These are phyloP conservation scores for Rosa hybrid DNA, from an alignment of 331 rosid species.

Conservation along the genomic window DNA sequence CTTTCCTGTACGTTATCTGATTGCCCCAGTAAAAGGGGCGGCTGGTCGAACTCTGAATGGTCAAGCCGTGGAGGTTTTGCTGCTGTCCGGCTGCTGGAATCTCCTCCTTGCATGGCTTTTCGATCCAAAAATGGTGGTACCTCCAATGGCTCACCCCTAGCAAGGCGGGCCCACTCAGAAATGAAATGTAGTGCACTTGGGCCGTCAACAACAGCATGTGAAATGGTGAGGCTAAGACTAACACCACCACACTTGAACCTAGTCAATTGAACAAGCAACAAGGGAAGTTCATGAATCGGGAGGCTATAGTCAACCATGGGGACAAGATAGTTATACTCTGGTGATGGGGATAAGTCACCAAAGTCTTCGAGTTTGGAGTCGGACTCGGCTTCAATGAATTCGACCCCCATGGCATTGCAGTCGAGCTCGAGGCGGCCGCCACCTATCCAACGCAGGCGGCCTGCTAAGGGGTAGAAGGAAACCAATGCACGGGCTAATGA, in stretches of 20 bases:
- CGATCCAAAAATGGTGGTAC: conserved; percentile 42
- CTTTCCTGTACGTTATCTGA: conserved; percentile 30
- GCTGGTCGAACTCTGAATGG: conserved; percentile 19
- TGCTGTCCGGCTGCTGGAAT: conserved; percentile 1
- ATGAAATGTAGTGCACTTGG: conserved; percentile 49
- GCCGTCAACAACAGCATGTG: conserved; percentile 61
- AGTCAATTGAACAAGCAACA: conserved; percentile 48
- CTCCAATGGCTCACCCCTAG: conserved; percentile 47
- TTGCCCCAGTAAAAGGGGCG: conserved; percentile 31
- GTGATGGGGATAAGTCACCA: conserved; percentile 38
- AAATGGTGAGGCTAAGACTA: conserved; percentile 32
- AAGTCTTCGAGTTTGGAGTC: conserved; percentile 27
- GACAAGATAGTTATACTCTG: conserved; percentile 21
- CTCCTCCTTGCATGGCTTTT: conserved; percentile 27
- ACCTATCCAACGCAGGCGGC: conserved; percentile 46
- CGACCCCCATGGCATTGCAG: conserved; percentile 50
- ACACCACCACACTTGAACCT: conserved; percentile 57
- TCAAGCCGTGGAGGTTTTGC: neutral
- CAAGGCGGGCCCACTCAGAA: conserved; percentile 57
- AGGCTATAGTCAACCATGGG: conserved; percentile 42
- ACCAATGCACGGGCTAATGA: conserved; percentile 51
- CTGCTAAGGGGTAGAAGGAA: conserved; percentile 58
- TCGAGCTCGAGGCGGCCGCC: conserved; percentile 52
- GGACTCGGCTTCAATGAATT: conserved; percentile 51
- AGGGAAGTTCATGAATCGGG: conserved; percentile 49